Evolutionary conservation across 2,329 filamentous ascomycete species (phyloP), one percentile per base, ranked within the genome.

Genomic region (Aspergillus amoenus): DNA sequence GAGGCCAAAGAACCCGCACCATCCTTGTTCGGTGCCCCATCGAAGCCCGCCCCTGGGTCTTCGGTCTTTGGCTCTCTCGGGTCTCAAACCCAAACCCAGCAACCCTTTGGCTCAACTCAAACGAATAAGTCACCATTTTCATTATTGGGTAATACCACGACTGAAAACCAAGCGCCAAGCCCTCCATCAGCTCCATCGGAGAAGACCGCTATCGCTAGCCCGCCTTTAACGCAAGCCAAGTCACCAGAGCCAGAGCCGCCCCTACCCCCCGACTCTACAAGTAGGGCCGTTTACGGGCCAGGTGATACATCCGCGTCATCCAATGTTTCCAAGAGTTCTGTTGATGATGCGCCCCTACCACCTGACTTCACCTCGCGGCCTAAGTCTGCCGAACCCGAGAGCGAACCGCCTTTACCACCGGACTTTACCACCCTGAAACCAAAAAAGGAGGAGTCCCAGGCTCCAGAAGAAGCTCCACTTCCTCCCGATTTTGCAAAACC

Each of bases 301-400:
- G 78, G 78, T 5, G 79, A 81, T 57, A 80, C 78, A n/a, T 79
- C 78, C 4, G 76, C 73, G 8, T 79, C 78, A 8, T 78, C 76
- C 3, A 72, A 74, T 53, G 71, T 73, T 5, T 78, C 76, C 5
- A 75, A 73, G 52, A 69, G 64, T 41, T 76, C 76, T 5, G 56
- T 67, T 43, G 76, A 78, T 9, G 76, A 78, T 48, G 73, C 73
- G 5, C 74, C 75, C 40, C 63, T 73, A 41, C 70, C 72, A 1
- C 69, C 70, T 34, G 71, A 70, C 49, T 71, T 72, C 48, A 58
- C 64, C 11, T 49, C 61, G 3, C 56, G 61, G 21, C 59, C 58
- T 3, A 66, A 68, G 22, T 55, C 61, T 8, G 37, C 59, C 1
- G 59, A 59, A 11, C 50, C 59, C 12, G 58, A 61, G 24, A 55